These are phyloP conservation scores for Candida tetrigidarum DNA, from an alignment of 1,139 yeast species.

Conservation along the genomic window DNA sequence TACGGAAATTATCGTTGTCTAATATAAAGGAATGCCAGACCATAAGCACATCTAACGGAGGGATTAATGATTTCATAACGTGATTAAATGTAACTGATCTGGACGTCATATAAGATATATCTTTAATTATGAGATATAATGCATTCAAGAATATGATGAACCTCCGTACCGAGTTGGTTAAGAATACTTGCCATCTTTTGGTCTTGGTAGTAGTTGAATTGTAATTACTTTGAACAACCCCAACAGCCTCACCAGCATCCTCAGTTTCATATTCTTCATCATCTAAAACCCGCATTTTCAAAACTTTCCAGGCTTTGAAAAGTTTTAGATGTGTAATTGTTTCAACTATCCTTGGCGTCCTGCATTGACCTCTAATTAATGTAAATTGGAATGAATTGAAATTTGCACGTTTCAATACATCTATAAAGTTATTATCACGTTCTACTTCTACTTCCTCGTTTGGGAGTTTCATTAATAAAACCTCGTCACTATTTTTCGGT, in stretches of 20 bases:
- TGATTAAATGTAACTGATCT: neutral
- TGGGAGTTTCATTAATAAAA: neutral
- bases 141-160: constrained; percentile 6
- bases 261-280: no score
- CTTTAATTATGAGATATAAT: constrained; percentile 4
- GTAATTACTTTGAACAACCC: no score
- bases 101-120: neutral
- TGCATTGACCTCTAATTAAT: neutral
- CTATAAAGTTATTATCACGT: neutral
- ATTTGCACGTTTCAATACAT: neutral
- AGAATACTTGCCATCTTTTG: constrained; percentile 6
- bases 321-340: constrained; percentile 3
- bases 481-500: neutral
- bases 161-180: constrained; percentile 3
- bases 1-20: neutral
- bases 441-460: neutral
- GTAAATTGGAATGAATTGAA: neutral
- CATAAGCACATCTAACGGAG: constrained; percentile 8
- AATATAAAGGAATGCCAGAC: constrained; percentile 4
- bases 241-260: no score
- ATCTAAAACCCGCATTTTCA: constrained; percentile 4
- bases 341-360: neutral
- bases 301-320: neutral
- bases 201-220: neutral
- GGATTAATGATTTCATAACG: constrained; percentile 4